These are phyloP conservation scores for Ziziphus jujuba DNA, from an alignment of 306 rosid genomes.

Conservation along the genomic window DNA sequence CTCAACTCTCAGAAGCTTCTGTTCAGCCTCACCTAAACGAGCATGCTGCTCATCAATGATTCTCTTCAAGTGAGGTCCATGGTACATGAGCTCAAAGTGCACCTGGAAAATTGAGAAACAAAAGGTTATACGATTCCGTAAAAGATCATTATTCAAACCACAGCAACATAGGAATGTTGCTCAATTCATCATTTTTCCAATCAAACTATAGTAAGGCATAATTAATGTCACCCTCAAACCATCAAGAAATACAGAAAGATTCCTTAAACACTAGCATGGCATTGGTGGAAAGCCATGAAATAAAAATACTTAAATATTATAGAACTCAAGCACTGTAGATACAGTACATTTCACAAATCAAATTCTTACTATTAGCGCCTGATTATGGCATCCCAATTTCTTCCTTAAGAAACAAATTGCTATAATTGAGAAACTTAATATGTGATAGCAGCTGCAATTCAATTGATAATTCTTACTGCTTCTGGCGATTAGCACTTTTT, in stretches of 20 bases:
- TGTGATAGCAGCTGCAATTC: background rate
- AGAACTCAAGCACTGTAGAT: background rate
- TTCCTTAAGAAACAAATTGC: background rate
- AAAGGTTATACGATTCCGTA: background rate
- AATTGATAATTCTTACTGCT: background rate
- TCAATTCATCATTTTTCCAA: background rate
- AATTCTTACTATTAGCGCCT: background rate
- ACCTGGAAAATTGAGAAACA: constrained; percentile 46
- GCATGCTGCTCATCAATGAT: constrained; percentile 68
- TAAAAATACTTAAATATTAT: background rate
- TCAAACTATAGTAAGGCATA: background rate
- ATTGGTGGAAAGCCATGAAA: background rate
- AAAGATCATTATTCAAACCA: constrained; percentile 19
- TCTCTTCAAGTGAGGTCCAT: constrained; percentile 81
- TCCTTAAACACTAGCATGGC: background rate
- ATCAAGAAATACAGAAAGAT: no score
- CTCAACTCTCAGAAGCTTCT: constrained; percentile 61
- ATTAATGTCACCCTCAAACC: background rate
- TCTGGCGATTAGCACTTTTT: background rate
- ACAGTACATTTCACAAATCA: background rate
- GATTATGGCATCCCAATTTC: background rate
- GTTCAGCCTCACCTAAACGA: constrained; percentile 54
- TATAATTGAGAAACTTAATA: background rate
- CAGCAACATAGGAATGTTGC: constrained; percentile 8
- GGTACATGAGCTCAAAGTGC: constrained; percentile 81